Base-by-base conservation (phyloP, 1,139 yeast genomes). In the Geotrichum klebahnii region DNA sequence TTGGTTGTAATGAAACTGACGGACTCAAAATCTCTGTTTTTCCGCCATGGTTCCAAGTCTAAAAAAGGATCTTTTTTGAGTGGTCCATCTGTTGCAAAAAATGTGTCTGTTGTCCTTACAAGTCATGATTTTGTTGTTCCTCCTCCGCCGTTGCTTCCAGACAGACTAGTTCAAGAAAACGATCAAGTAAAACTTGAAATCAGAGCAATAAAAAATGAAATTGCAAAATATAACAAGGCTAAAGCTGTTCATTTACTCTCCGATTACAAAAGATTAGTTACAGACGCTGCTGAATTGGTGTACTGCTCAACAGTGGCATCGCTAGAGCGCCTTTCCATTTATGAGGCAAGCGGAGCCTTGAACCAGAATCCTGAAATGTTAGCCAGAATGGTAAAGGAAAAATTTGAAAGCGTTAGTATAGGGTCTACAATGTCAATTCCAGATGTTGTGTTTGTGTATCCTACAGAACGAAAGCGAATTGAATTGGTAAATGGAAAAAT, bases 211-310 rank as follows among this genome's bases (percentile, higher is more conserved):
- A 36, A 51, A 33, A 45, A 35, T 2, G 48, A 46, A 9, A 47
- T 51, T n/a, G 48, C 46, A 6, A 33, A 43, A 6, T 51, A 48
- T 29, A 45, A 51, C 12, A 41, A 46, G 14, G 46, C 50, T 10
- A 48, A 52, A 38, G 38, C 31, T 5, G 43, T 39, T 17, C 57
- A 57, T 37, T 46, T 47, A 5, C 47, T 35, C 5, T 40, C 24
- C 6, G 60, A 61, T 42, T 40, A 46, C 19, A 49, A 48, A 10
- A 48, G 59, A 9, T 44, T 61, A 10, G 22, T 56, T n/a, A 49
- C 53, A 8, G 59, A 59, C 32, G 55, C 58, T n/a, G 51, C 56
- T n/a, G 55, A 53, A 19, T 43, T 61, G 40, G 53, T 61, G 14
- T 49, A 54, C 14, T 55, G 57, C 53, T 48, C 57, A 5, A 35